Evolutionary conservation across 768 basidiomycete species (phyloP).

Genomic region (Nidularia sp.): DNA sequence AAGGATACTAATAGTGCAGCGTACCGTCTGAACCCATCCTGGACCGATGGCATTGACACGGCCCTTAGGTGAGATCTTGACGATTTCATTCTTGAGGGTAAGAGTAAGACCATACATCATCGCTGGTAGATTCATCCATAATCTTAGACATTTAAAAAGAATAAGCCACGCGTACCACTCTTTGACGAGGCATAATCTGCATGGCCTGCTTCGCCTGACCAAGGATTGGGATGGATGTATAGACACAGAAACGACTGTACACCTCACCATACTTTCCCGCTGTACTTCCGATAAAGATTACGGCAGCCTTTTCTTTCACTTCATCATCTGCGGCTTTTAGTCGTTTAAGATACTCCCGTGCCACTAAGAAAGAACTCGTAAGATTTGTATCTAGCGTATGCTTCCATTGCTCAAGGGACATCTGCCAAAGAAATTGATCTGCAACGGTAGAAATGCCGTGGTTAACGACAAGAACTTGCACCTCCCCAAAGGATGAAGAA

Average conservation of each 20-base stretch:
- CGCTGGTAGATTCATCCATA: constrained; percentile 24
- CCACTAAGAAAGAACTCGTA: constrained; percentile 63
- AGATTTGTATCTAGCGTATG: constrained; percentile 58
- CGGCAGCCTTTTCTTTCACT: constrained; percentile 50
- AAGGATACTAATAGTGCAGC: background rate
- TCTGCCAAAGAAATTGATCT: constrained; percentile 47
- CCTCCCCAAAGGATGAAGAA: constrained; percentile 43
- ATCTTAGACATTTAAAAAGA: background rate
- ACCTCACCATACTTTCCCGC: constrained; percentile 62
- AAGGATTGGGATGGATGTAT: background rate
- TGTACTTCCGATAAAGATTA: constrained; percentile 67
- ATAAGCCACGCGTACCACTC: constrained; percentile 65
- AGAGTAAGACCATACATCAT: constrained; percentile 72
- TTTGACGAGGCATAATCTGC: constrained; percentile 66
- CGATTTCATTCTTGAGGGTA: constrained; percentile 77
- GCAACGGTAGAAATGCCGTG: constrained; percentile 50
- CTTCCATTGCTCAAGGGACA: constrained; percentile 64
- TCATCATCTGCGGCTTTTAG: constrained; percentile 33
- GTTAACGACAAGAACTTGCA: constrained; percentile 58
- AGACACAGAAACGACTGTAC: background rate
- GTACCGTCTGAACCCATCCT: constrained; percentile 59
- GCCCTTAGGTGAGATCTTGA: constrained; percentile 65
- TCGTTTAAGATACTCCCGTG: constrained; percentile 53
- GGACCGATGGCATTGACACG: constrained; percentile 72
- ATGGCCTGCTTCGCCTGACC: constrained; percentile 50